A percentile compares a stretch with the other conserved stretches of the same genome.
Evolutionary conservation across 495 filamentous ascomycete genomes (phyloP).

Genomic region (Neurospora sp.): DNA sequence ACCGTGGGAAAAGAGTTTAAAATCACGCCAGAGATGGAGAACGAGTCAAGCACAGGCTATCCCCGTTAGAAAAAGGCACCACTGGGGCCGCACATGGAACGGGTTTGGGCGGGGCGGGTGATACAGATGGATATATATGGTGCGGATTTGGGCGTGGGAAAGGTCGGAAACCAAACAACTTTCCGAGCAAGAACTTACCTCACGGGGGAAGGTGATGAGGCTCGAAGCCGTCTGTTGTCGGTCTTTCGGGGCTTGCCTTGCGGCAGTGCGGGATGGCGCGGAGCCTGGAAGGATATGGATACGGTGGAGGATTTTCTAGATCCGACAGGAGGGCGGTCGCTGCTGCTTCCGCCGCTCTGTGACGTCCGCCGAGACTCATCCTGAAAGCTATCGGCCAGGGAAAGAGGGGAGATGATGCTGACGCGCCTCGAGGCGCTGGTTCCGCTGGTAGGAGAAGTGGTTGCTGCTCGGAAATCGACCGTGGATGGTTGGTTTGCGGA

Average conservation of each 20-base stretch:
- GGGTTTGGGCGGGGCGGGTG: not conserved
- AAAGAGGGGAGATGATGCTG: slow-evolving; percentile 15
- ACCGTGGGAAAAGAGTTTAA: not conserved
- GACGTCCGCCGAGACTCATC: slow-evolving; percentile 16
- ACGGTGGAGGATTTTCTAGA: slow-evolving; percentile 35
- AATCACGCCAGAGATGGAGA: not conserved
- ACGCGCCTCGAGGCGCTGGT: slow-evolving; percentile 13
- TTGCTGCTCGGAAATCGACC: not conserved
- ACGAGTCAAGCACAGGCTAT: slow-evolving; percentile 2
- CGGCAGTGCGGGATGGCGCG: slow-evolving; percentile 32
- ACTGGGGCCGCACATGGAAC: slow-evolving; percentile 10
- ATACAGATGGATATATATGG: slow-evolving; percentile 2
- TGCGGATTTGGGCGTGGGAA: slow-evolving; percentile 4
- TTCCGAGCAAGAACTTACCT: slow-evolving; percentile 28
- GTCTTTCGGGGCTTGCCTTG: slow-evolving; percentile 36
- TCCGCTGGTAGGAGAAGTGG: slow-evolving; percentile 5
- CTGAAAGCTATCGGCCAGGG: slow-evolving; percentile 9
- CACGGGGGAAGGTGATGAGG: slow-evolving; percentile 36
- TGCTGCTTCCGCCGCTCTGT: slow-evolving; percentile 8
- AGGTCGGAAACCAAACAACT: not conserved
- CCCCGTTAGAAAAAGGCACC: slow-evolving; percentile 8
- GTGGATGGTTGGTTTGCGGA: not conserved
- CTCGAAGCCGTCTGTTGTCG: slow-evolving; percentile 28
- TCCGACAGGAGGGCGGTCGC: slow-evolving; percentile 6
- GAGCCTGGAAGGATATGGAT: slow-evolving; percentile 32